Base-by-base conservation (phyloP, 164 flowering plant genomes). In the Aristolochia fimbriata region DNA sequence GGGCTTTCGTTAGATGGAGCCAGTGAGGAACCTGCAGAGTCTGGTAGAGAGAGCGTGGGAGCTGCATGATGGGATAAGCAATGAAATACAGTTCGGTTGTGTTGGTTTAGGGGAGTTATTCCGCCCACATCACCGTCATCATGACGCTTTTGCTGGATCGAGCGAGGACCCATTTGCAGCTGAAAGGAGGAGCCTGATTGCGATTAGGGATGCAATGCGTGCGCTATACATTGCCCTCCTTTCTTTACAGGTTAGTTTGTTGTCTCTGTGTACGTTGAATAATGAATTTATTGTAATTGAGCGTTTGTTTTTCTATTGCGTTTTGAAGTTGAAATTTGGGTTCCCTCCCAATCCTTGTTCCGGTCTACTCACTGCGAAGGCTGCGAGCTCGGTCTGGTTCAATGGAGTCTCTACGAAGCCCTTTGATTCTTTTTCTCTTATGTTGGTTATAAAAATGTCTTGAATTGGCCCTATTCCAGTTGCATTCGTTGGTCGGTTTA, bases 41-140 rank as follows among this genome's bases (percentile, higher is more conserved):
- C 63, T 60, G 14, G 58, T 63, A 51, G 66, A 62, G 65, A 68
- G 62, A 55, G 72, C 78, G 20, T 61, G 75, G 64, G 61, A 33
- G 19, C 50, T 68, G 45, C 65, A 63, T 49, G 63, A 74, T 16
- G 37, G 30, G 20, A 52, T 68, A 51, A 63, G 25, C 14, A 59
- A 54, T 52, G 72, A 68, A 70, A 62, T 63, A 57, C 17, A 68
- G 25, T 43, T 45, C 52, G 57, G 43, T 46, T 25, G 33, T 48
- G 51, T 27, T 51, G 55, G 65, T 3, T 57, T 48, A 27, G 55
- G 68, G 45, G 50, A 68, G 8, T 62, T 63, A 20, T 64, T 67
- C 33, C 55, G 68, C 17, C 60, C 62, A 62, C 53, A 61, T 12
- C 45, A 3, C 30, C 46, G 6, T 15, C 19, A 21, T 48, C 51